These are phyloP conservation scores for Aspergillus sp. DNA, from an alignment of 2,329 filamentous ascomycete genomes.

Conservation along the genomic window DNA sequence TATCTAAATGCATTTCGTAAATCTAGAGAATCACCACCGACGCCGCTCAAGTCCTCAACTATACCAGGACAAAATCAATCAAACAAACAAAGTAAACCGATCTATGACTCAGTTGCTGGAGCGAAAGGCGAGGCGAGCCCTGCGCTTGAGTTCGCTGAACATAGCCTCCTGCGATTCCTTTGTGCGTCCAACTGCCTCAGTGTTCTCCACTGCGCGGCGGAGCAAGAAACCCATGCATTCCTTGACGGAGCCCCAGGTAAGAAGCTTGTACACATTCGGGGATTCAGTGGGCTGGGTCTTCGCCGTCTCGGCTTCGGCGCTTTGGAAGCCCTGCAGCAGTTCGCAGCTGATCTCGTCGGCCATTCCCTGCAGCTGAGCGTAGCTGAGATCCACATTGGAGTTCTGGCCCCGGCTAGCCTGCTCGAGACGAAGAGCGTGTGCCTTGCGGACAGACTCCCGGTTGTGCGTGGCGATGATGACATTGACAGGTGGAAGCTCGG, in stretches of 20 bases:
- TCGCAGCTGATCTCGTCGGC: slow-evolving; percentile 80
- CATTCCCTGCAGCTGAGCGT: slow-evolving; percentile 91
- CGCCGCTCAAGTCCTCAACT: slow-evolving; percentile 5
- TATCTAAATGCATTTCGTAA: slow-evolving; percentile 28
- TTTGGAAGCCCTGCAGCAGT: slow-evolving; percentile 48
- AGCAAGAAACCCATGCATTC: slow-evolving; percentile 63
- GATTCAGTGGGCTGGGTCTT: slow-evolving; percentile 29
- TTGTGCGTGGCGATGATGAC: slow-evolving; percentile 63
- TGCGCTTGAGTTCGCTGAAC: slow-evolving; percentile 35
- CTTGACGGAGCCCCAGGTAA: slow-evolving; percentile 60
- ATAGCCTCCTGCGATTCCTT: slow-evolving; percentile 42
- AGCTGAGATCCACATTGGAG: slow-evolving; percentile 51
- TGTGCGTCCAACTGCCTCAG: slow-evolving; percentile 59
- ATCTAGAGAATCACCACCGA: slow-evolving; percentile 19
- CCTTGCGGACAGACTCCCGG: slow-evolving; percentile 52
- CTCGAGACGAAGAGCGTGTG: slow-evolving; percentile 45
- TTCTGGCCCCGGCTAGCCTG: slow-evolving; percentile 48
- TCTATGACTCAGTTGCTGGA: slow-evolving; percentile 17
- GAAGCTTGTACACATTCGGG: slow-evolving; percentile 58
- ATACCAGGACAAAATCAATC: slow-evolving; percentile 4
- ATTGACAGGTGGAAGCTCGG: slow-evolving; percentile 45
- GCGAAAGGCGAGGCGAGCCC: slow-evolving; percentile 26
- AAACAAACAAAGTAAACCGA: slow-evolving; percentile 1
- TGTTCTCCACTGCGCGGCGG: slow-evolving; percentile 71
- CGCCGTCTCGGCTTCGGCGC: slow-evolving; percentile 16